Evolutionary conservation across 2,329 filamentous ascomycete species (phyloP), one percentile per base, ranked within the genome.

Genomic region (Aspergillus sp.): DNA sequence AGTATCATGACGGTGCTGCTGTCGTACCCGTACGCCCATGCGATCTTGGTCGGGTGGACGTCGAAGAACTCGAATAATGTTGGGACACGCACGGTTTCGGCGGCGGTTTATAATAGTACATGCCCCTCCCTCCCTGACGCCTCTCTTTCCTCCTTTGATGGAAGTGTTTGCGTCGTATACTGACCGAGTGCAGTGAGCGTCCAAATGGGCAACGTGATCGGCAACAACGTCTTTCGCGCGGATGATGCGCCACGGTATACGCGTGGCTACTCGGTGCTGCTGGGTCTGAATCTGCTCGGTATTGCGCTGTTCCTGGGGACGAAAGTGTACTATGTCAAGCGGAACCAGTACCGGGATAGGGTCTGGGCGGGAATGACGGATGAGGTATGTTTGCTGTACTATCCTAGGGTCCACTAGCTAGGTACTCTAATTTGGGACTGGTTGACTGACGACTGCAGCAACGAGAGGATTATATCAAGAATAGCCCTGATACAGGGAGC

Each of bases 41-140:
- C 87, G 0, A 84, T 89, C 31, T 74, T 87, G 2, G 87, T 89
- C 0, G 86, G 82, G 0, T 84, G 86, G 74, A 87, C 83, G 1
- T 87, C 85, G 3, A 82, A 86, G 55, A 90, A 90, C 69, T 84
- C 86, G 2, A 87, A 87, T 64, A 81, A 83, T 1, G 86, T 90
- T 9, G 80, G 87, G 11, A 86, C 84, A 6, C 79, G 87, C 7
- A 85, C 87, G 1, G 85, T 91, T 1, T 85, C 85, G 0, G 84
- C 86, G 0, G 87, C 70, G 6, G 46, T 86, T n/a, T 89, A 89
- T 73, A 89, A 89, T 68, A 68, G 63, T 66, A 54, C 17, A 47
- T n/a, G 3, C 7, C 4, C 28, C 45, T 28, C 8, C 4, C 13
- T 45, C 15, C 17, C 19, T 9, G 3, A 17, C 4, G n/a, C 22